Percentiles rank a stretch among this genome's conserved stretches.
phyloP scores from a whole-genome alignment of 2,329 filamentous ascomycete species.

The Venturia pyrina region DNA sequence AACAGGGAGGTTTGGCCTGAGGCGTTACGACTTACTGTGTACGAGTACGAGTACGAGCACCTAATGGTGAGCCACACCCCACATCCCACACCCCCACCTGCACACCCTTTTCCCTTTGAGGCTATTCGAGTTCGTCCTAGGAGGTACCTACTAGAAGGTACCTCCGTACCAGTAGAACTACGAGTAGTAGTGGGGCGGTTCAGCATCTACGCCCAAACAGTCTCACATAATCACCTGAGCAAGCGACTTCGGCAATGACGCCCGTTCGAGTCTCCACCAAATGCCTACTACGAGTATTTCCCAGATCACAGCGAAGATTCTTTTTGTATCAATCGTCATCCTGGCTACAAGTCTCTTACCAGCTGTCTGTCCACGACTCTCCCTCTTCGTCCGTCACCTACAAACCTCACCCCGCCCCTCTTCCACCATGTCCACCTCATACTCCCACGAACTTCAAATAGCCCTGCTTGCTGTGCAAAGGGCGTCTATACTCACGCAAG shows the following conservation, averaged over 20 bases:
- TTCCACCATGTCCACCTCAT: slow-evolving; percentile 38
- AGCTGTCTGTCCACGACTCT: slow-evolving; percentile 27
- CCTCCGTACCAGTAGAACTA: too few relatives aligned
- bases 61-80: too few relatives aligned
- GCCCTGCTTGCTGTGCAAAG: slow-evolving; percentile 85
- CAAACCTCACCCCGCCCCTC: slow-evolving; percentile 11
- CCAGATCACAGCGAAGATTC: not conserved
- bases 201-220: not conserved
- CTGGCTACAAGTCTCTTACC: slow-evolving; percentile 32
- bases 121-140: too few relatives aligned
- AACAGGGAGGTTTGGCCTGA: too few relatives aligned
- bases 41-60: too few relatives aligned
- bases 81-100: too few relatives aligned
- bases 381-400: slow-evolving; percentile 27
- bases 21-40: too few relatives aligned
- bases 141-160: too few relatives aligned
- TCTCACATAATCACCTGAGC: not conserved
- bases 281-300: not conserved
- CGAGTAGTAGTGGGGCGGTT: too few relatives aligned
- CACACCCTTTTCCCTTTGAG: too few relatives aligned
- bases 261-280: not conserved
- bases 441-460: slow-evolving; percentile 69
- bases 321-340: slow-evolving; percentile 20
- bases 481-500: slow-evolving; percentile 64
- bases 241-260: not conserved